Conservation (phyloP, 768 basidiomycete genomes). For the Boletus reticulatus region DNA sequence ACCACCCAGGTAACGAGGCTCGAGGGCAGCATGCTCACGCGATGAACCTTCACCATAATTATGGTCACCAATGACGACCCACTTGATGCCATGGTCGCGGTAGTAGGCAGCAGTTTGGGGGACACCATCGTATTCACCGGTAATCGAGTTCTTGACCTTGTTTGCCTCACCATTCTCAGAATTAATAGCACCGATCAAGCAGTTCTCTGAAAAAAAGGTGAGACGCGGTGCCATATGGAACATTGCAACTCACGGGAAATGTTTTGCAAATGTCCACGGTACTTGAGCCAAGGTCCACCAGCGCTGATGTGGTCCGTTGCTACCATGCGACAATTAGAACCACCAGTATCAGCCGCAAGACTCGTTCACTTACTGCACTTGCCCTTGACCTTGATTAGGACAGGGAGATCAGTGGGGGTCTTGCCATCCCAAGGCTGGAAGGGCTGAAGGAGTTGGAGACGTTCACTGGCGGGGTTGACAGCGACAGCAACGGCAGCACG, state of each 20-base stretch:
- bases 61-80: slow-evolving; percentile 96
- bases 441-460: slow-evolving; percentile 86
- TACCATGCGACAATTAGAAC: slow-evolving; percentile 20
- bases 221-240: not conserved
- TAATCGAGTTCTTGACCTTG: slow-evolving; percentile 88
- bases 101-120: slow-evolving; percentile 86
- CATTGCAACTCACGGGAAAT: slow-evolving; percentile 71
- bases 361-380: slow-evolving; percentile 82
- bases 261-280: slow-evolving; percentile 98
- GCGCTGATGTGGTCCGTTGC: slow-evolving; percentile 95
- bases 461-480: slow-evolving; percentile 80
- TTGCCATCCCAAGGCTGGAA: slow-evolving; percentile 94
- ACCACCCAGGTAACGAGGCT: slow-evolving; percentile 93
- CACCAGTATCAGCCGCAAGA: not conserved
- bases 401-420: slow-evolving; percentile 82
- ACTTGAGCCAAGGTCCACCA: slow-evolving; percentile 99
- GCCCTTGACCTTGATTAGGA: slow-evolving; percentile 98
- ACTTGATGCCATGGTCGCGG: slow-evolving; percentile 86
- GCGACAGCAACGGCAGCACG: slow-evolving; percentile 83
- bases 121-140: slow-evolving; percentile 82
- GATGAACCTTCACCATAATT: slow-evolving; percentile 99
- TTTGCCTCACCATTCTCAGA: slow-evolving; percentile 94
- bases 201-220: slow-evolving; percentile 65
- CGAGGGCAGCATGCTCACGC: slow-evolving; percentile 96
- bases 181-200: slow-evolving; percentile 97